These are phyloP conservation scores for Fraxinus pennsylvanica DNA, from an alignment of 257 asterid genomes.

Conservation along the genomic window DNA sequence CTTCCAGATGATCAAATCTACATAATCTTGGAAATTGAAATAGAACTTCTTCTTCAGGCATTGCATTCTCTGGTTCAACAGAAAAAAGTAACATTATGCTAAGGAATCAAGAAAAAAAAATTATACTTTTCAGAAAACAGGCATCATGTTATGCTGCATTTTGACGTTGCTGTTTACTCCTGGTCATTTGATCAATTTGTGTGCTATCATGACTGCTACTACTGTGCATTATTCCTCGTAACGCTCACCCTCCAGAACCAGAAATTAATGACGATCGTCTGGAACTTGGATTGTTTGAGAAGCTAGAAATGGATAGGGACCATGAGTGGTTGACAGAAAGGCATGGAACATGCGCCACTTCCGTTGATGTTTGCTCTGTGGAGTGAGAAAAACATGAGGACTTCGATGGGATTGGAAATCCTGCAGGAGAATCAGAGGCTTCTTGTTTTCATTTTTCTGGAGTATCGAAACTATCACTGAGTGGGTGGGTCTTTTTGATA, in stretches of 20 bases:
- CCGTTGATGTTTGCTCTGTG: background rate
- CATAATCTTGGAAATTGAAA: constrained; percentile 95
- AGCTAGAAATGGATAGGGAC: background rate
- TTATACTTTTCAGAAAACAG: background rate
- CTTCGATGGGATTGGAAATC: background rate
- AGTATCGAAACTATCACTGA: background rate
- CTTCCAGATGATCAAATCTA: constrained; percentile 94
- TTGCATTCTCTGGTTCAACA: constrained; percentile 77
- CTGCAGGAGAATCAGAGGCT: background rate
- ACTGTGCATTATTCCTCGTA: background rate
- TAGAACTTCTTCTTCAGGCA: constrained; percentile 95
- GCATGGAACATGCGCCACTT: background rate
- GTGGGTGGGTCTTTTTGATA: background rate
- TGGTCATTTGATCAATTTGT: background rate
- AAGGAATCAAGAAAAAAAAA: constrained; percentile 5
- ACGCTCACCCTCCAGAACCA: too few species aligned
- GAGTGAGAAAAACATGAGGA: background rate
- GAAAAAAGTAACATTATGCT: constrained; percentile 23
- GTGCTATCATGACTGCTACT: background rate
- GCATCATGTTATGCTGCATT: background rate
- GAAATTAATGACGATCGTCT: too few species aligned
- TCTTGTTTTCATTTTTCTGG: background rate
- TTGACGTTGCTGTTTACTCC: background rate
- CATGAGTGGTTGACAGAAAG: background rate
- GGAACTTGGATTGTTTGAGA: background rate